These are phyloP conservation scores for Fusarium praegraminearum DNA, from an alignment of 2,329 filamentous ascomycete genomes.

Conservation along the genomic window DNA sequence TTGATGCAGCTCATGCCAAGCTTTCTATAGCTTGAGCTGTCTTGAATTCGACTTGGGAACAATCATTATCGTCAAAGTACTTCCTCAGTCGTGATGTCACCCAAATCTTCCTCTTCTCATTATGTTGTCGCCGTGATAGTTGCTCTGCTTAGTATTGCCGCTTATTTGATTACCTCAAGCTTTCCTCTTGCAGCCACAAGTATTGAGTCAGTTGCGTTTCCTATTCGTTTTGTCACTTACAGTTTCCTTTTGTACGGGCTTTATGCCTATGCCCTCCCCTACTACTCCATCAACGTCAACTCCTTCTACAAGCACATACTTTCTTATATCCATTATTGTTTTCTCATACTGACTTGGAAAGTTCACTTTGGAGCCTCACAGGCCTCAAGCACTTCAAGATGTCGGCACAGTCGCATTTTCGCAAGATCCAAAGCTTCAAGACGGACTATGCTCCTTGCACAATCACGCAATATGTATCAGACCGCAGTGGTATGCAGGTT, in stretches of 20 bases:
- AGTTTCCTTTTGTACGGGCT: not conserved
- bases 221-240: constrained; percentile 1
- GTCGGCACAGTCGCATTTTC: constrained; percentile 75
- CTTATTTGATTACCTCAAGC: constrained; percentile 19
- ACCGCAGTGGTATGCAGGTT: constrained; percentile 93
- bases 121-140: constrained; percentile 39
- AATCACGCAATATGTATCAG: constrained; percentile 96
- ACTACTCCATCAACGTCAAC: not conserved
- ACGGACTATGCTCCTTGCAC: constrained; percentile 89
- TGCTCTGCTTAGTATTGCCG: constrained; percentile 40
- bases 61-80: constrained; percentile 4
- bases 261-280: not conserved
- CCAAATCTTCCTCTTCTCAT: constrained; percentile 10
- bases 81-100: constrained; percentile 29
- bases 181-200: not conserved
- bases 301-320: not conserved
- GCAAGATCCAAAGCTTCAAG: constrained; percentile 85
- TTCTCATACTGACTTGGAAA: constrained; percentile 31
- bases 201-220: constrained; percentile 30
- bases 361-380: constrained; percentile 38
- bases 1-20: not conserved
- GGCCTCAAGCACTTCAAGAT: constrained; percentile 56
- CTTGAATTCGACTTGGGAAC: constrained; percentile 5
- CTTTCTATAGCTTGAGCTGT: constrained; percentile 6
- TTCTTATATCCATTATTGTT: not conserved